Percentiles rank a stretch among this genome's conserved stretches.
phyloP scores from a whole-genome alignment of 2,329 filamentous ascomycete genomes.

The Aphanoascus verrucosus region DNA sequence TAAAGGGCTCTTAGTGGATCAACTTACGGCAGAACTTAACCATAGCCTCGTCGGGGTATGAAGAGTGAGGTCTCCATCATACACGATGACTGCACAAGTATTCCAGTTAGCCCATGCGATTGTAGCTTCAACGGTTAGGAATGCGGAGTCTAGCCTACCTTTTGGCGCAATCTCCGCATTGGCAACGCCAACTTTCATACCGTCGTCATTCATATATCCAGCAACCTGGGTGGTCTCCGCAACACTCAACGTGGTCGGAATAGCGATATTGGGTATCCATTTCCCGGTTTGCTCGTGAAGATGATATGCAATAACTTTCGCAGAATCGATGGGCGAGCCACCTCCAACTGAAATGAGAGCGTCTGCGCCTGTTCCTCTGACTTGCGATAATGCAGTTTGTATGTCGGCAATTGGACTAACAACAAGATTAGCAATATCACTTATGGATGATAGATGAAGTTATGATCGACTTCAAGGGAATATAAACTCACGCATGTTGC shows the following conservation, averaged over 20 bases:
- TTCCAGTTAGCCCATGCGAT: neutral
- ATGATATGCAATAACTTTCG: conserved; percentile 14
- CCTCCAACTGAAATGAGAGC: conserved; percentile 14
- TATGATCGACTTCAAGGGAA: too few species aligned
- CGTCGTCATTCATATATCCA: conserved; percentile 13
- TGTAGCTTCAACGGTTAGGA: neutral
- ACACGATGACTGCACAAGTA: conserved; percentile 6
- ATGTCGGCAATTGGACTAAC: conserved; percentile 15
- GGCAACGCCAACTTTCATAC: conserved; percentile 14
- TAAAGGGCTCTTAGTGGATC: neutral
- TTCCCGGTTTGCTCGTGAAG: conserved; percentile 9
- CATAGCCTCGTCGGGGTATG: conserved; percentile 12
- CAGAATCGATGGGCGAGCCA: conserved; percentile 15
- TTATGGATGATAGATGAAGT: neutral
- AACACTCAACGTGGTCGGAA: conserved; percentile 16
- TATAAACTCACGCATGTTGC: conserved; percentile 12
- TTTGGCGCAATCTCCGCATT: conserved; percentile 19
- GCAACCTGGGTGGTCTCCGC: conserved; percentile 15
- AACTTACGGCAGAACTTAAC: conserved; percentile 14
- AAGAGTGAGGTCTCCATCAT: conserved; percentile 12
- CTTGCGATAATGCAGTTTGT: conserved; percentile 2
- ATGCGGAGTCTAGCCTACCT: conserved; percentile 12
- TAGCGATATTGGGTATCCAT: conserved; percentile 14
- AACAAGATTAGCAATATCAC: neutral
- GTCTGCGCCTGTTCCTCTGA: conserved; percentile 11